Base-by-base conservation (phyloP, 1,284 basidiomycete species). In the Ganoderma sinense region DNA sequence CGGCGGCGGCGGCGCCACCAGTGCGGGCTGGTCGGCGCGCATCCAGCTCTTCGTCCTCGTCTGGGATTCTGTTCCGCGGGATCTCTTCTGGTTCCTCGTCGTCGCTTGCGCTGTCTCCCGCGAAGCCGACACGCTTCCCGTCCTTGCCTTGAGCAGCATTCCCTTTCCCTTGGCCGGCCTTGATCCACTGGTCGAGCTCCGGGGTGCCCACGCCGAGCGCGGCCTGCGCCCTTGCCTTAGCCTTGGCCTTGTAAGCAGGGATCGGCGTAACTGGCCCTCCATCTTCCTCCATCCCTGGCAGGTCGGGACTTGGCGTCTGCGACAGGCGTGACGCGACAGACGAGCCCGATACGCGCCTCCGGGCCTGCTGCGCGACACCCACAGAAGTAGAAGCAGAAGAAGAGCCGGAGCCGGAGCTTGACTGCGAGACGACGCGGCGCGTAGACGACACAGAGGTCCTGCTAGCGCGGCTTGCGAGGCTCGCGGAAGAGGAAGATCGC, bases 221-320 rank as follows among this genome's bases (percentile, higher is more conserved):
- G 26, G 71, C 67, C 39, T 68, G 71, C 48, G 69, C 70, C 71
- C 76, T 67, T n/a, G 63, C 66, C 62, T 73, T 74, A 62, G 74
- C 75, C 59, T 74, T 75, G 62, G 74, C 73, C 77, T 82, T 72
- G 76, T 80, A 69, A 78, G 65, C 63, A 4, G 79, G 78, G 29
- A 86, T 74, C 0, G 88, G 87, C 2, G 87, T 87, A 3, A 82
- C 74, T 0, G 85, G 84, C 20, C 73, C 73, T 10, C 83, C 84
- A 5, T 75, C 71, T 45, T 74, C 69, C 40, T 69, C 41, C 63
- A 76, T 75, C 65, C 80, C 80, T 0, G 86, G 86, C 29, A 89
- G 77, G 39, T 87, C 86, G 2, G 90, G 89, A 45, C 89, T 90
- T 14, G 88, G 84, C 2, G 87, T 87, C 66, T 81, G 82, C 75